These are phyloP conservation scores for Neurospora hispaniola DNA, from an alignment of 495 filamentous ascomycete genomes.

Conservation along the genomic window DNA sequence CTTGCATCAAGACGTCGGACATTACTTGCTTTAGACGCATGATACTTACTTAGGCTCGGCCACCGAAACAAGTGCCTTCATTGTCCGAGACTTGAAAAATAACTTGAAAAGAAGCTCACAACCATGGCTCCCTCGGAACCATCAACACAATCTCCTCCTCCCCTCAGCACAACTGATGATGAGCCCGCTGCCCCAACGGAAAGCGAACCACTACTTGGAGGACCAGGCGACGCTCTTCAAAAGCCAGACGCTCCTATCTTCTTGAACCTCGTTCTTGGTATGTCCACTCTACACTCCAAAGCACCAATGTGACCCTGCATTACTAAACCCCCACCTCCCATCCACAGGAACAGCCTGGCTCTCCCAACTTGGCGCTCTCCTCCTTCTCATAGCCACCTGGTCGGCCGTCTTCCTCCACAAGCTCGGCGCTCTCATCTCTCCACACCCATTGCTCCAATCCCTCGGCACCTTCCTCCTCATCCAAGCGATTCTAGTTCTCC, in stretches of 20 bases:
- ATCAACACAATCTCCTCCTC: background rate
- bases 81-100: background rate
- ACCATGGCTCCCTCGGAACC: slow-evolving; percentile 6
- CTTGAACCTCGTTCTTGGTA: slow-evolving; percentile 71
- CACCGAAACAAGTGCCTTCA: background rate
- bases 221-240: slow-evolving; percentile 63
- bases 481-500: slow-evolving; percentile 74
- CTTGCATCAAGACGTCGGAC: background rate
- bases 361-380: slow-evolving; percentile 25
- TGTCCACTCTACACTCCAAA: slow-evolving; percentile 3
- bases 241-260: slow-evolving; percentile 47
- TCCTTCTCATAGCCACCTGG: slow-evolving; percentile 68
- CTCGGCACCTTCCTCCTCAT: slow-evolving; percentile 60
- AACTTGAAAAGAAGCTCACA: background rate
- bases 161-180: background rate
- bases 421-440: slow-evolving; percentile 61
- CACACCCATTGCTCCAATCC: slow-evolving; percentile 80
- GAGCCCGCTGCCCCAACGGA: slow-evolving; percentile 29
- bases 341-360: slow-evolving; percentile 33
- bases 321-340: slow-evolving; percentile 25
- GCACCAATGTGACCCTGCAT: background rate
- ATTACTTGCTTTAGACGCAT: background rate
- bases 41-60: background rate
- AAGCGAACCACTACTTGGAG: slow-evolving; percentile 68
- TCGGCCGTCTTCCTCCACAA: slow-evolving; percentile 54